Percentiles rank a stretch among this genome's conserved stretches.
Evolutionary conservation across 2,329 filamentous ascomycete genomes (phyloP).

Genomic region (Tolypocladium tropicale): DNA sequence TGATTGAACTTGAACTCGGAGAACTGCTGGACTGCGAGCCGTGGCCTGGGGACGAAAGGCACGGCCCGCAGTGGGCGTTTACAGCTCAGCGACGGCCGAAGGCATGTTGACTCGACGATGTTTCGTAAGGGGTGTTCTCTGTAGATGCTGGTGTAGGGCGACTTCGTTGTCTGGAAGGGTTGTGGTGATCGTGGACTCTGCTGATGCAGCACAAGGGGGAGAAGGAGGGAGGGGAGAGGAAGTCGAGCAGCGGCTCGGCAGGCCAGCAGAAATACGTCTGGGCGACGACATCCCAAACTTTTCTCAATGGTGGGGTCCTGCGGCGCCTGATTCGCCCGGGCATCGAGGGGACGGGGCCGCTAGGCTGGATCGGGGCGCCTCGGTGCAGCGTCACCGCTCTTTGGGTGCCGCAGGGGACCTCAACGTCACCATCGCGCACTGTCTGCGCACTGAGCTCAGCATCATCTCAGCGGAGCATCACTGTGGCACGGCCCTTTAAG

Average conservation of each 20-base stretch:
- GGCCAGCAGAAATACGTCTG: constrained; percentile 5
- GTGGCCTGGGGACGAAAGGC: constrained; percentile 27
- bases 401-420: neutral
- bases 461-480: no score
- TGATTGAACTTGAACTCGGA: constrained; percentile 56
- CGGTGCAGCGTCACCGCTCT: constrained; percentile 5
- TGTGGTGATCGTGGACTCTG: constrained; percentile 13
- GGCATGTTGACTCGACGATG: constrained; percentile 63
- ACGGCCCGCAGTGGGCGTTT: constrained; percentile 73
- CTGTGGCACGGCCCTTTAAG: neutral
- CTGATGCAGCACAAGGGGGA: constrained; percentile 18
- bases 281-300: constrained; percentile 8
- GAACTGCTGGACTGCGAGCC: constrained; percentile 81
- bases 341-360: constrained; percentile 1
- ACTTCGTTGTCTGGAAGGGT: constrained; percentile 53
- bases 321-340: constrained; percentile 9
- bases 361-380: constrained; percentile 2
- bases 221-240: constrained; percentile 1
- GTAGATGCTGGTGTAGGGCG: constrained; percentile 25
- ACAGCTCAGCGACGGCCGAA: constrained; percentile 82
- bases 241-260: constrained; percentile 4
- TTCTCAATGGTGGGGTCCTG: constrained; percentile 11
- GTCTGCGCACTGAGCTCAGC: no score
- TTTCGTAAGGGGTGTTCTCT: constrained; percentile 36
- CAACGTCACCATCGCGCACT: neutral